Evolutionary conservation across 768 basidiomycete genomes (phyloP), one percentile per base, ranked within the genome.

Genomic region (Serendipita sp.): DNA sequence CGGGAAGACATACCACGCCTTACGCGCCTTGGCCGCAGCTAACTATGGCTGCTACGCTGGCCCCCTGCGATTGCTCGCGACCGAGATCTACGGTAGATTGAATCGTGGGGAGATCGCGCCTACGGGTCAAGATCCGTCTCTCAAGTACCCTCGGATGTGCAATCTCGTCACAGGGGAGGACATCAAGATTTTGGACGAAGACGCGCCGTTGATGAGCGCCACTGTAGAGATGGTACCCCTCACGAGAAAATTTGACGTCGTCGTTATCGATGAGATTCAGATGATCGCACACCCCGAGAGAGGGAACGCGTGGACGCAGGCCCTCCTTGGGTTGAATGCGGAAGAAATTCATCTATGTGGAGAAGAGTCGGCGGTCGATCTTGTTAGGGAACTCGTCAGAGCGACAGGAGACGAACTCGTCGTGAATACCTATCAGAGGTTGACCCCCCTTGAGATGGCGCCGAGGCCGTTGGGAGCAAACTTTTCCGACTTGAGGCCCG

Each of bases 201-300:
- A 77, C 4, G 83, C 83, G 0, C 73, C 77, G 0, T 72, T 96
- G 43, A 65, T 78, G n/a, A 86, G 85, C 70, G 92, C 89, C 72
- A 99, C 96, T 2, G 87, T 97, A 68, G 96, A 99, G 78, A 99
- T 98, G 94, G 72, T 88, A 37, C 76, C 78, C 3, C 67, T 76
- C 8, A 66, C 67, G 1, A 66, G 55, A 16, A 65, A 66, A 2
- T 76, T 75, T 63, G 91, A 95, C 62, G 91, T 98, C 27, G 93
- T 85, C 0, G 93, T 99, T 52, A 78, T 99, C 50, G 96, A 97
- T 72, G 95, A 98, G 76, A 97, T 99, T 55, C 96, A 98, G 76
- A 88, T 98, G 87, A 82, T 98, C 16, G 81, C 81, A 0, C 91
- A 97, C 72, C 73, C 77, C 0, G 76, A 83, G 2, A 83, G 96